phyloP scores from a whole-genome alignment of 441 rosid species.

The Adansonia grandidieri region DNA sequence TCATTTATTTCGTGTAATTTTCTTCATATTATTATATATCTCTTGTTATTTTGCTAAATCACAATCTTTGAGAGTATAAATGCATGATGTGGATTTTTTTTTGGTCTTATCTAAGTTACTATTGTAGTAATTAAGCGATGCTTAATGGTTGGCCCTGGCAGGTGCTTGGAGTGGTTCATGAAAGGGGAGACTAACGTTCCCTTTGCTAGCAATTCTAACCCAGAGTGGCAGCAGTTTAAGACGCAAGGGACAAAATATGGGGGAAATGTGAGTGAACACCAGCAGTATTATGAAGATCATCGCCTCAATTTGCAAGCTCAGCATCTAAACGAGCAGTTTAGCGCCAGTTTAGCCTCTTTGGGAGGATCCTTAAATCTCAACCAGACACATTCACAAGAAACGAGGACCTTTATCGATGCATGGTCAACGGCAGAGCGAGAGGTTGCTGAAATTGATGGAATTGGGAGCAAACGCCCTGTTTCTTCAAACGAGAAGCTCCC shows the following conservation, averaged over 20 bases:
- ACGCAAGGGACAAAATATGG: slow-evolving; percentile 35
- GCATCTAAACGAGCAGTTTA: slow-evolving; percentile 36
- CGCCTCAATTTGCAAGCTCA: slow-evolving; percentile 37
- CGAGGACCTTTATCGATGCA: slow-evolving; percentile 65
- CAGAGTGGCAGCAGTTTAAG: slow-evolving; percentile 45
- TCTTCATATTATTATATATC: not conserved
- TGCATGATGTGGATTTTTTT: slow-evolving; percentile 20
- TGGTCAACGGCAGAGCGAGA: slow-evolving; percentile 47
- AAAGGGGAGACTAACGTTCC: slow-evolving; percentile 50
- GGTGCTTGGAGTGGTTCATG: slow-evolving; percentile 75
- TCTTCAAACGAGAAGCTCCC: slow-evolving; percentile 42
- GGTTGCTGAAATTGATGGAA: slow-evolving; percentile 19
- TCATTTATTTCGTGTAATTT: not conserved
- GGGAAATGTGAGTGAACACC: slow-evolving; percentile 15
- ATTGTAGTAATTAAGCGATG: slow-evolving; percentile 16
- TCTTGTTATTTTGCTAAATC: not conserved
- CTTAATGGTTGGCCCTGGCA: slow-evolving; percentile 45
- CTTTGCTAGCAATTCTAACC: slow-evolving; percentile 38
- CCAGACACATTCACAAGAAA: slow-evolving; percentile 49
- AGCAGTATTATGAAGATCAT: slow-evolving; percentile 18
- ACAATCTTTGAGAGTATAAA: not conserved
- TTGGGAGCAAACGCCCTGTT: slow-evolving; percentile 28
- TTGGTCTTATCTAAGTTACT: slow-evolving; percentile 28
- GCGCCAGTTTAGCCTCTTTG: slow-evolving; percentile 42
- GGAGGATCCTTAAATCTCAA: slow-evolving; percentile 40